phyloP scores from a whole-genome alignment of 108 stramenopile species.

The Nitzschia palea region DNA sequence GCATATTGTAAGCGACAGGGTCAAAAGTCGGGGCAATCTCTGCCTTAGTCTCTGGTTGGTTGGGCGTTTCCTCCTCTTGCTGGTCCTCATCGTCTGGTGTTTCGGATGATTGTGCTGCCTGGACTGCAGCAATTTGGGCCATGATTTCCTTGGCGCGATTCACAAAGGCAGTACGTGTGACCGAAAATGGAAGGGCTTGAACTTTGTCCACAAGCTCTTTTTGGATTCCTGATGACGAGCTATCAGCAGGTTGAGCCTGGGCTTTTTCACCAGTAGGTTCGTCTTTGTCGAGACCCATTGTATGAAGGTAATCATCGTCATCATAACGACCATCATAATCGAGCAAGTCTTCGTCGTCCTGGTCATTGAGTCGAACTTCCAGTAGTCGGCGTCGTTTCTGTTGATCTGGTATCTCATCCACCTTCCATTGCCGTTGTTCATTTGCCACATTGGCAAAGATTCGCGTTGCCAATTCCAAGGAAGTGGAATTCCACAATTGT shows the following conservation, averaged over 20 bases:
- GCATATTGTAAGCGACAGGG: conserved; percentile 61
- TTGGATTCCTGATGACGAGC: conserved; percentile 34
- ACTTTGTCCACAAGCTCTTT: conserved; percentile 27
- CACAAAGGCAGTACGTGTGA: conserved; percentile 18
- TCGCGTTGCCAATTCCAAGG: conserved; percentile 3
- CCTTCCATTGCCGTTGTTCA: conserved; percentile 2
- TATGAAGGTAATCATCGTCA: conserved; percentile 23
- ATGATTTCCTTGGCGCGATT: conserved; percentile 7
- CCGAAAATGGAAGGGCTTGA: conserved; percentile 8
- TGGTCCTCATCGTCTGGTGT: not conserved
- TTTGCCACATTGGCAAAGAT: conserved; percentile 23
- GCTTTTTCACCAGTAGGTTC: conserved; percentile 3
- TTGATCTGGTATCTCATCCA: conserved; percentile 24
- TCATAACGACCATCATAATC: conserved; percentile 31
- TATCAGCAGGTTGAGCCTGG: not conserved
- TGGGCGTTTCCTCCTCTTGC: conserved; percentile 6
- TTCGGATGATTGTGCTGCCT: not conserved
- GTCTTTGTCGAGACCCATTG: not conserved
- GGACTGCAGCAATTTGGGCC: conserved; percentile 14
- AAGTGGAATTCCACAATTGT: not conserved
- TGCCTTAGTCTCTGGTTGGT: not conserved
- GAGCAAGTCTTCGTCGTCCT: conserved; percentile 14
- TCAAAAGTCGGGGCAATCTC: conserved; percentile 26
- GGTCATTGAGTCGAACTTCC: conserved; percentile 13
- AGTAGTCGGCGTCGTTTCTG: conserved; percentile 24